Percentiles rank a stretch among this genome's conserved stretches.
Evolutionary conservation across 805 yeast genomes (phyloP).

Genomic region (Yarrowia sp.): DNA sequence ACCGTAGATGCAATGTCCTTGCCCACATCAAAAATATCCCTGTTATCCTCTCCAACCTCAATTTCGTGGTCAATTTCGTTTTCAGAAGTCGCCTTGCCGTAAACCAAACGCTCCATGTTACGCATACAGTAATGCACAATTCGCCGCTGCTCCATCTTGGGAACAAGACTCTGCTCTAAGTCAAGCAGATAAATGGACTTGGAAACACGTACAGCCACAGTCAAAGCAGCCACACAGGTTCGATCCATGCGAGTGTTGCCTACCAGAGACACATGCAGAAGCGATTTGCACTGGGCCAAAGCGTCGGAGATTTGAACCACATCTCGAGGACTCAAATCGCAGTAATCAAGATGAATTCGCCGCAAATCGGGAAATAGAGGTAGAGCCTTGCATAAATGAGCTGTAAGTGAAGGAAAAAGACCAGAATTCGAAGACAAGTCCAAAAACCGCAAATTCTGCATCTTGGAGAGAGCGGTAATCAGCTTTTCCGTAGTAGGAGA

Average conservation of each 20-base stretch:
- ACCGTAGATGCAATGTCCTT: constrained; percentile 32
- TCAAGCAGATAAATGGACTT: constrained; percentile 64
- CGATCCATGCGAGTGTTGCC: constrained; percentile 61
- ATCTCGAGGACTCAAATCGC: constrained; percentile 54
- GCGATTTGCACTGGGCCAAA: constrained; percentile 60
- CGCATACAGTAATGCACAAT: constrained; percentile 78
- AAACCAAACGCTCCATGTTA: constrained; percentile 48
- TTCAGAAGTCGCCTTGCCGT: constrained; percentile 25
- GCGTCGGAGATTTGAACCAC: constrained; percentile 62
- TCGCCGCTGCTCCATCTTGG: constrained; percentile 61
- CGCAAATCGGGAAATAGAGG: constrained; percentile 65
- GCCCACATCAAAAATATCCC: constrained; percentile 38
- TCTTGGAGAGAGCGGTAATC: constrained; percentile 49
- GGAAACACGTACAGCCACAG: constrained; percentile 65
- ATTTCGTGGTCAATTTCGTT: constrained; percentile 29
- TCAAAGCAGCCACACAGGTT: constrained; percentile 59
- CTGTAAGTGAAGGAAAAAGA: constrained; percentile 60
- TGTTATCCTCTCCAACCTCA: constrained; percentile 42
- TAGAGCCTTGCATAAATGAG: constrained; percentile 56
- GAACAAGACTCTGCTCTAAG: constrained; percentile 58
- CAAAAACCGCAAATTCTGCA: constrained; percentile 58
- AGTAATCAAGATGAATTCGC: constrained; percentile 69
- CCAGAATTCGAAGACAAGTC: constrained; percentile 70
- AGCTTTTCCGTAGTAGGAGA: constrained; percentile 36
- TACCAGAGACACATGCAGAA: constrained; percentile 64